Evolutionary conservation across 257 asterid genomes (phyloP).

Genomic region (Solanum virginianum): DNA sequence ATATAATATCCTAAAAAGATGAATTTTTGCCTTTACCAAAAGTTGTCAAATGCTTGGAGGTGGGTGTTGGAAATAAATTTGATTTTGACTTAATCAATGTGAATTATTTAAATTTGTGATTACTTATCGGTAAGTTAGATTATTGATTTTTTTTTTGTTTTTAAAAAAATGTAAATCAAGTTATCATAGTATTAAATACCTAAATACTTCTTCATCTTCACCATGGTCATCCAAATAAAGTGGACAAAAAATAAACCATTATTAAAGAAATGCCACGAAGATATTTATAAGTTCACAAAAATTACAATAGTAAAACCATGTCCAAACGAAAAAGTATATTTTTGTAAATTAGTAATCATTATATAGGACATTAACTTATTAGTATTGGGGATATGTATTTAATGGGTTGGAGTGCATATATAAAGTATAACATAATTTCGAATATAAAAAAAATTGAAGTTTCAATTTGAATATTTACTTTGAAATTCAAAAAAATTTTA

Average conservation of each 20-base stretch:
- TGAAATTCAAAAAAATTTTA: too few species aligned
- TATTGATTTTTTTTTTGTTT: not conserved
- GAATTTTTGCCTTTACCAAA: too few species aligned
- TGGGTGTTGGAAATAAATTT: not conserved
- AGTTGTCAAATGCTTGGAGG: not conserved
- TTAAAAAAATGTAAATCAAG: not conserved
- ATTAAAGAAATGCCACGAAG: too few species aligned
- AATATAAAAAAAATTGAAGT: not conserved
- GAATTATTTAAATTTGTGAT: not conserved
- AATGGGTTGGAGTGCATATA: not conserved
- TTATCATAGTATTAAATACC: not conserved
- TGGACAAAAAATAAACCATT: not conserved
- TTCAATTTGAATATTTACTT: not conserved
- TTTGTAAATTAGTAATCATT: too few species aligned
- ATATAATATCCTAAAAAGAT: too few species aligned
- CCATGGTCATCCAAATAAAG: not conserved
- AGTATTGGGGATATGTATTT: not conserved
- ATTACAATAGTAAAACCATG: too few species aligned
- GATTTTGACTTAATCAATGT: not conserved
- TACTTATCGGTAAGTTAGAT: not conserved
- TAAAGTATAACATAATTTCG: not conserved
- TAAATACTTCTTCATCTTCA: not conserved
- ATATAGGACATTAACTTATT: not conserved
- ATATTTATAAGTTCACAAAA: too few species aligned
- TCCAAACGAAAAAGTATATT: too few species aligned